phyloP scores from a whole-genome alignment of 176 grass and related monocot species.

The Carex kokanica region DNA sequence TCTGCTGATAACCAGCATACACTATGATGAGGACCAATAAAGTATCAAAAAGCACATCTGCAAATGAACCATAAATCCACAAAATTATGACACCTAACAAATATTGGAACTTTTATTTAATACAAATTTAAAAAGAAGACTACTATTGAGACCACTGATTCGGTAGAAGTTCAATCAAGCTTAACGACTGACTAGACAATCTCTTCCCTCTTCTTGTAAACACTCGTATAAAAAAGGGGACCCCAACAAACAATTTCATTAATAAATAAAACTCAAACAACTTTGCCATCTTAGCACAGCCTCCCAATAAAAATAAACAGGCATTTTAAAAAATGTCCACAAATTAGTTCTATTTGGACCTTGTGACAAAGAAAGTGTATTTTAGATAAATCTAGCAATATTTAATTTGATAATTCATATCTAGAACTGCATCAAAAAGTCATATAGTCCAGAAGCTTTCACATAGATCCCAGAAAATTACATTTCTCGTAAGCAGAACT shows the following conservation, averaged over 20 bases:
- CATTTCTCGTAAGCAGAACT: neutral
- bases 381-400: neutral
- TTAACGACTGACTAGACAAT: neutral
- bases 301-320: neutral
- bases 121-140: neutral
- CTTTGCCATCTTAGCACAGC: neutral
- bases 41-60: neutral
- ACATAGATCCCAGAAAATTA: neutral
- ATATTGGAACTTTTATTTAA: neutral
- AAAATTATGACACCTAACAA: neutral
- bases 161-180: neutral
- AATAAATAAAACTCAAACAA: neutral
- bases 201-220: neutral
- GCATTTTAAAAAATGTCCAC: neutral
- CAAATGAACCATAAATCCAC: neutral
- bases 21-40: neutral
- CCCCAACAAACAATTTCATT: neutral
- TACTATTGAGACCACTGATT: neutral
- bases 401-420: neutral
- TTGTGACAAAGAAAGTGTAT: neutral
- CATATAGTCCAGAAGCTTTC: neutral
- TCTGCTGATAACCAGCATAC: neutral
- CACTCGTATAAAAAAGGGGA: conserved; percentile 1
- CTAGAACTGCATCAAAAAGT: neutral
- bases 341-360: neutral